phyloP scores from a whole-genome alignment of 2,329 filamentous ascomycete species.

The Exophiala lecanii-corni region DNA sequence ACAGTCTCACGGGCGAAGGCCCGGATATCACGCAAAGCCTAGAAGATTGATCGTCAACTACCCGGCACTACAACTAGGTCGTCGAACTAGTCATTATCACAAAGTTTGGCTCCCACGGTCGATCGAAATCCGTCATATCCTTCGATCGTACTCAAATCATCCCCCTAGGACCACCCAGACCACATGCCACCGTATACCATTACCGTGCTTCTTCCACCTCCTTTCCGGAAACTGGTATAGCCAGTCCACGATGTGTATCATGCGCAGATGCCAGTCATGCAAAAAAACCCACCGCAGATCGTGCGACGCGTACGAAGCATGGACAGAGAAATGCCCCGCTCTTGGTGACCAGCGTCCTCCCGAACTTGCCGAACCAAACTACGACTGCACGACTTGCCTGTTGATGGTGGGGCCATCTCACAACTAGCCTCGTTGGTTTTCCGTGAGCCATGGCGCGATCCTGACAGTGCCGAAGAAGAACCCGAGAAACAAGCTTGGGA shows the following conservation, averaged over 20 bases:
- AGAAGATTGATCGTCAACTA: too few relatives aligned
- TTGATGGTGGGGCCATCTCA: slow-evolving; percentile 14
- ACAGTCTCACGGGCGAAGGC: too few relatives aligned
- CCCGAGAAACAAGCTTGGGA: slow-evolving; percentile 20
- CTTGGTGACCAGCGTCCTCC: background rate
- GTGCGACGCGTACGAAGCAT: background rate
- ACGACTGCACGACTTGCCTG: slow-evolving; percentile 14
- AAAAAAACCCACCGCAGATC: background rate
- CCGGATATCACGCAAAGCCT: too few relatives aligned
- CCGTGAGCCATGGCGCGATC: slow-evolving; percentile 19
- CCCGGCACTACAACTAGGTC: too few relatives aligned
- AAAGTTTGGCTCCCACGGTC: too few relatives aligned
- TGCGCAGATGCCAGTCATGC: background rate
- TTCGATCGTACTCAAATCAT: too few relatives aligned
- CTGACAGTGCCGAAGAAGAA: slow-evolving; percentile 18
- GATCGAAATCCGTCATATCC: too few relatives aligned
- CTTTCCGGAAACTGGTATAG: too few relatives aligned
- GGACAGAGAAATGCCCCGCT: background rate
- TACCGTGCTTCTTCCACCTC: too few relatives aligned
- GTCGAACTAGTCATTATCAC: too few relatives aligned
- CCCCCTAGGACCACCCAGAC: too few relatives aligned
- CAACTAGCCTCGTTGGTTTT: slow-evolving; percentile 13
- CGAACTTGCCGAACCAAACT: background rate
- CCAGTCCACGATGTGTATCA: background rate
- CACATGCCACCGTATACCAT: too few relatives aligned